Evolutionary conservation across 441 rosid species (phyloP), one percentile per base, ranked within the genome.

Genomic region (Croton setiger): DNA sequence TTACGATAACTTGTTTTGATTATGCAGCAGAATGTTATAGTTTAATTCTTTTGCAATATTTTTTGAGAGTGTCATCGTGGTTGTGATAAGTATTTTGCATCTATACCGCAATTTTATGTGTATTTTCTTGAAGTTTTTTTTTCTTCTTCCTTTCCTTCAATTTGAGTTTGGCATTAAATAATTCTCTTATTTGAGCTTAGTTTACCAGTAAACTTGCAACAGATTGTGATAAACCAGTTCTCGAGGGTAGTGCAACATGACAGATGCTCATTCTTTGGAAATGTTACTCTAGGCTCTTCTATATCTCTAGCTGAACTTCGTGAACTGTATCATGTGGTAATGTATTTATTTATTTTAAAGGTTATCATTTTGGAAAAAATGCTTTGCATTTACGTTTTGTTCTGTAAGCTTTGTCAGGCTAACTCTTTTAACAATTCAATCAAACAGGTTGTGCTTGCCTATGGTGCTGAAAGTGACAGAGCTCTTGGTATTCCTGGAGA

Each of bases 401-500:
- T 64, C 48, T 14, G 12, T 66, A 23, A 56, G 21, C 17, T 14
- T 72, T 23, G 18, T 35, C 33, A 60, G 49, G 75, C 72, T 27
- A 41, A 67, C 56, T 51, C 53, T 27, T n/a, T 47, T 68, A 60
- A 20, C 71, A 20, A 35, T 72, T 23, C 27, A 5, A 73, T 72
- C 60, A 69, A 73, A 62, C 85, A 92, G 98, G 98, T 95, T 71
- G 96, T 92, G 51, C 93, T 95, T 73, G 96, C 96, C 55, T 90
- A 90, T 70, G 99, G 99, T 47, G 96, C 97, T 60, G 97, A 94
- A 87, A 92, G 92, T 75, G 97, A 92, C 73, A 90, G 94, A 86
- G 75, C 60, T 68, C 86, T 95, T 13, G 89, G 85, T 67, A 86
- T 92, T 78, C 92, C 87, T 21, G 93, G 97, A 63, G 97, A 95